Conservation (phyloP, 257 asterid genomes). For the Linderniella brevidens region DNA sequence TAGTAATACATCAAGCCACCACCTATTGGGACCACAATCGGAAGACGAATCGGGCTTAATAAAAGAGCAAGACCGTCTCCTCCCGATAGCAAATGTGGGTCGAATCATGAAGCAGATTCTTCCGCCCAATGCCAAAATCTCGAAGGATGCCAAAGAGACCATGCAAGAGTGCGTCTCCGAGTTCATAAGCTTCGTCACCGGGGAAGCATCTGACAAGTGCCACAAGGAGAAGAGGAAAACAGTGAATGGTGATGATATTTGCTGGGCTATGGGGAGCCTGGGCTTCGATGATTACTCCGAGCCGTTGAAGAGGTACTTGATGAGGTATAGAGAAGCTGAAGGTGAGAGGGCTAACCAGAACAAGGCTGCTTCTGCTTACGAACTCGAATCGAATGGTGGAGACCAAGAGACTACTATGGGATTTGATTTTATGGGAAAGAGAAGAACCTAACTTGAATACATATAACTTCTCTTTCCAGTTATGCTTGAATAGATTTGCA, state of each 20-base stretch:
- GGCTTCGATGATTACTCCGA: conserved; percentile 36
- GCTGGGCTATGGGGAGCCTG: conserved; percentile 31
- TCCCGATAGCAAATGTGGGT: conserved; percentile 42
- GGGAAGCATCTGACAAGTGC: conserved; percentile 44
- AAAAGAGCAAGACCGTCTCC: conserved; percentile 33
- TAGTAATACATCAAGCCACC: too few species aligned
- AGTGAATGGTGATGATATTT: conserved; percentile 39
- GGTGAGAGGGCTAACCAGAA: conserved; percentile 29
- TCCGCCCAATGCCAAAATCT: conserved; percentile 41
- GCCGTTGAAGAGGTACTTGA: conserved; percentile 22
- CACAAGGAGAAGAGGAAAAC: conserved; percentile 36
- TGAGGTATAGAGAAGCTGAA: conserved; percentile 26
- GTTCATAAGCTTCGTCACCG: conserved; percentile 50
- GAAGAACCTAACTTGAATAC: too few species aligned
- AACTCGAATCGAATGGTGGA: not conserved
- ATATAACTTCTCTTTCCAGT: too few species aligned
- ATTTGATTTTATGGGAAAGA: too few species aligned
- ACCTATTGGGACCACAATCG: too few species aligned
- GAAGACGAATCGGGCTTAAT: not conserved
- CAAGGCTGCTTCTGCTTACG: conserved; percentile 9
- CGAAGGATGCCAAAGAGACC: conserved; percentile 39
- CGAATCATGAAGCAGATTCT: conserved; percentile 44
- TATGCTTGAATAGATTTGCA: too few species aligned
- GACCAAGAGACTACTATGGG: too few species aligned
- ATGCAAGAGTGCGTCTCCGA: conserved; percentile 49